Conservation (phyloP, 306 rosid species). For the Rosa lucieae region DNA sequence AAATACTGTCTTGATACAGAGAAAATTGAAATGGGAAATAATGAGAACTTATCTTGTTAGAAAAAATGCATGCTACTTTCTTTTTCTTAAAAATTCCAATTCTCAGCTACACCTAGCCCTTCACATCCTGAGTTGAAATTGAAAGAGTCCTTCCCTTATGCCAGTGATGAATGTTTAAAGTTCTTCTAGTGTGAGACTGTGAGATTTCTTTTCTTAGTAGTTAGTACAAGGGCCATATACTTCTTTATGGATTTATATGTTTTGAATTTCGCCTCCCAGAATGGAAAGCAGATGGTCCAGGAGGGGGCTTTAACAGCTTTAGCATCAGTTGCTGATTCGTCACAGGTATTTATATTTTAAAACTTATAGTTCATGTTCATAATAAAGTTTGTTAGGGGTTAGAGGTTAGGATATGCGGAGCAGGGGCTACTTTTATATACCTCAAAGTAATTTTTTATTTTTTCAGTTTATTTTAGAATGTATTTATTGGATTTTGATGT, state of each 20-base stretch:
- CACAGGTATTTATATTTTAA: slow-evolving; percentile 51
- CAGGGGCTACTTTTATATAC: not conserved
- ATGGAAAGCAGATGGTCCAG: slow-evolving; percentile 78
- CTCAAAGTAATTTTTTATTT: not conserved
- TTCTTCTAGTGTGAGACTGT: not conserved
- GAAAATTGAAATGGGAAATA: not conserved
- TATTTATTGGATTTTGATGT: slow-evolving; percentile 1
- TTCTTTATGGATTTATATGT: not conserved
- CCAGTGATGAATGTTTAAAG: not conserved
- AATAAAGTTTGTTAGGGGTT: not conserved
- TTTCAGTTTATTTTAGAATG: not conserved
- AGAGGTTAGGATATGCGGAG: not conserved
- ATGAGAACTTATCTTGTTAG: no score
- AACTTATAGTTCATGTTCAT: not conserved
- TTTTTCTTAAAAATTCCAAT: not conserved
- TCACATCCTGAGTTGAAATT: not conserved
- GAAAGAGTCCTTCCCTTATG: not conserved
- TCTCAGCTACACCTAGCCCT: not conserved
- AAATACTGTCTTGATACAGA: not conserved
- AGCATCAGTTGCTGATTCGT: slow-evolving; percentile 83
- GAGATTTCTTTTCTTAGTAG: not conserved
- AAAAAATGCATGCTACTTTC: not conserved
- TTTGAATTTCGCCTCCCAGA: slow-evolving; percentile 27
- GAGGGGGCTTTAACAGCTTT: slow-evolving; percentile 74
- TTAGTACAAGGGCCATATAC: not conserved